phyloP scores from a whole-genome alignment of 1,284 basidiomycete species.

The Pseudozyma sp. region DNA sequence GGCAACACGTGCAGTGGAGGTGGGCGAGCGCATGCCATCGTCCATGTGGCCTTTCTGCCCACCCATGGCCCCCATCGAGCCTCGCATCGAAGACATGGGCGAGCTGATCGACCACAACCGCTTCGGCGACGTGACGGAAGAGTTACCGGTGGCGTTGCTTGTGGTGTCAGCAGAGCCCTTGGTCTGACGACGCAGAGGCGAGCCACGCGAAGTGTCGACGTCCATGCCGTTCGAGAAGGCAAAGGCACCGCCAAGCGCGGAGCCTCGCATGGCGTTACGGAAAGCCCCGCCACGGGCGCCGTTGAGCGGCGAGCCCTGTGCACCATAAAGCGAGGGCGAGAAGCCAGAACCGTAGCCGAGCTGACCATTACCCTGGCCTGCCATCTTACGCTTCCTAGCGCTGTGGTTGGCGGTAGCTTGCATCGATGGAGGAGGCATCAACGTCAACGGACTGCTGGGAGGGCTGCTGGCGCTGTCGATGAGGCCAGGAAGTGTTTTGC shows the following conservation, averaged over 20 bases:
- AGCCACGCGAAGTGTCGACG: conserved; percentile 36
- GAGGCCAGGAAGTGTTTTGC: conserved; percentile 52
- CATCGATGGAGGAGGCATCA: conserved; percentile 60
- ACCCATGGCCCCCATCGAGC: conserved; percentile 8
- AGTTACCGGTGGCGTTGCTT: conserved; percentile 20
- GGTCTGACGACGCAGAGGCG: conserved; percentile 42
- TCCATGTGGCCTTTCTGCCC: conserved; percentile 27
- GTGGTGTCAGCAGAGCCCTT: conserved; percentile 19
- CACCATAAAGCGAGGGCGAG: conserved; percentile 36
- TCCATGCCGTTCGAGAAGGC: conserved; percentile 41
- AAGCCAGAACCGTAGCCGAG: conserved; percentile 39
- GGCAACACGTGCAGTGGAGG: conserved; percentile 38
- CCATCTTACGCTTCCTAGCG: conserved; percentile 55
- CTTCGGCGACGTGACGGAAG: conserved; percentile 44
- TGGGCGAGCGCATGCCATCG: conserved; percentile 38
- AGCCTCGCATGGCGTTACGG: conserved; percentile 28
- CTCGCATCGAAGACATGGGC: conserved; percentile 50
- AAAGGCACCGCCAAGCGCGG: conserved; percentile 41
- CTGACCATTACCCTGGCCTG: conserved; percentile 39
- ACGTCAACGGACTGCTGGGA: conserved; percentile 53
- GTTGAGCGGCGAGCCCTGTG: not conserved
- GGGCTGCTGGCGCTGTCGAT: conserved; percentile 62
- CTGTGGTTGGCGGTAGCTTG: conserved; percentile 51
- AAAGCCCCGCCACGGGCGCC: not conserved
- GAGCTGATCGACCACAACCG: conserved; percentile 53